Conservation (phyloP, 1,284 basidiomycete species). For the Trichosporon ovoides region DNA sequence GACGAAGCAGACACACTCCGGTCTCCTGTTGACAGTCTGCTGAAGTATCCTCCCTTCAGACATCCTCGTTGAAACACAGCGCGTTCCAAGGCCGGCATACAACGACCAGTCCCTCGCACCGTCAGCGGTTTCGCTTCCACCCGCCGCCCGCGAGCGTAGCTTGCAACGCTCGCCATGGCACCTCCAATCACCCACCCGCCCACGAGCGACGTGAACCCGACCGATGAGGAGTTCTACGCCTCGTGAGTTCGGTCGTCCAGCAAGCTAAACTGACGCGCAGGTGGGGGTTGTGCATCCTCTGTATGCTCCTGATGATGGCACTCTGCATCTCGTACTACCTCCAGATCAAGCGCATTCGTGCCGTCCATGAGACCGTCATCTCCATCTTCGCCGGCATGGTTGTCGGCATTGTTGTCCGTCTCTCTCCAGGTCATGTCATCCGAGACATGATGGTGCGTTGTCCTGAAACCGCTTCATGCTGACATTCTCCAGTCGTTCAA, state of each 20-base stretch:
- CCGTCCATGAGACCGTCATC: conserved; percentile 93
- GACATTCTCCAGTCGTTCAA: conserved; percentile 68
- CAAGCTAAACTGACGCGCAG: conserved; percentile 18
- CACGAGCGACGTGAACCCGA: conserved; percentile 41
- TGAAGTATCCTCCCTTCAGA: too few relatives aligned
- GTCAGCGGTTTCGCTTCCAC: background rate
- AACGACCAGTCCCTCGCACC: too few relatives aligned
- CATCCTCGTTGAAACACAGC: too few relatives aligned
- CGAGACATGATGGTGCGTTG: conserved; percentile 94
- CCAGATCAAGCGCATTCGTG: conserved; percentile 90
- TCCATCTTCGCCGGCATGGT: conserved; percentile 93
- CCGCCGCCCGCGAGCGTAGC: background rate
- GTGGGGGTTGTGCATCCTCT: conserved; percentile 92
- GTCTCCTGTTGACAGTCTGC: too few relatives aligned
- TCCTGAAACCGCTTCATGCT: background rate
- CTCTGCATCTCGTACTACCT: conserved; percentile 97
- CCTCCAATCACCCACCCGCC: conserved; percentile 27
- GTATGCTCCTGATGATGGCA: conserved; percentile 85
- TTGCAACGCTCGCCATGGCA: conserved; percentile 10
- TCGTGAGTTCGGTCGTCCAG: conserved; percentile 50
- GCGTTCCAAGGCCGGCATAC: too few relatives aligned
- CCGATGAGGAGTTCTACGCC: conserved; percentile 84
- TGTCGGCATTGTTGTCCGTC: conserved; percentile 82
- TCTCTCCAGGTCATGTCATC: conserved; percentile 89
- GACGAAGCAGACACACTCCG: too few relatives aligned